phyloP scores from a whole-genome alignment of 805 yeast species.

The Yamadazyma akitaensis region DNA sequence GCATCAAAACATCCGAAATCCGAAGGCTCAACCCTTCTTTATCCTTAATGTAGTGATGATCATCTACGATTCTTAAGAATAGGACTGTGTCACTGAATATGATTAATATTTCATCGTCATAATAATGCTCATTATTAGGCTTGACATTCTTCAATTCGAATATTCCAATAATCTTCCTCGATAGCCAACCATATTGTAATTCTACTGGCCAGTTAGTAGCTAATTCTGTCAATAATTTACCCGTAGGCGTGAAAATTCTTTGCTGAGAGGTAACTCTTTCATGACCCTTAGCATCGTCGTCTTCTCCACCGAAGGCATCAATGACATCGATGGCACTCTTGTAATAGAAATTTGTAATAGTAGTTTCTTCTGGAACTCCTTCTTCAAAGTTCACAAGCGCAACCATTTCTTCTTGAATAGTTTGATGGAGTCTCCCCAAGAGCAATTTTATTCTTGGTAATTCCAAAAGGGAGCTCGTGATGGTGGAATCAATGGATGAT shows the following conservation, averaged over 20 bases:
- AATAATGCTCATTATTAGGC: conserved; percentile 13
- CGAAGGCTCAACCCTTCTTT: conserved; percentile 42
- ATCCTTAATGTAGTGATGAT: conserved; percentile 28
- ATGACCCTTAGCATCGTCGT: conserved; percentile 23
- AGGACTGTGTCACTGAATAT: conserved; percentile 79
- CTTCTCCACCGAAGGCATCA: conserved; percentile 71
- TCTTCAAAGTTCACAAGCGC: conserved; percentile 11
- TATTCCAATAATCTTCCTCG: conserved; percentile 80
- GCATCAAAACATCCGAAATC: conserved; percentile 81
- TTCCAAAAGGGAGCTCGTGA: conserved; percentile 64
- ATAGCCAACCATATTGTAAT: conserved; percentile 84
- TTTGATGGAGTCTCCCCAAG: conserved; percentile 52
- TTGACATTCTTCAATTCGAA: conserved; percentile 37
- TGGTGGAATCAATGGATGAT: conserved; percentile 40
- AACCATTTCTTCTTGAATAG: conserved; percentile 35
- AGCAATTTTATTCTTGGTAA: conserved; percentile 68
- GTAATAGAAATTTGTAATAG: conserved; percentile 40
- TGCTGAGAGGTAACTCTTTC: conserved; percentile 22
- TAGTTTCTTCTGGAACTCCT: conserved; percentile 15
- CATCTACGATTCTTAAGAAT: conserved; percentile 54
- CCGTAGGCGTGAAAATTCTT: conserved; percentile 85
- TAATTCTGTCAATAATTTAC: conserved; percentile 78
- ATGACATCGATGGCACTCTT: conserved; percentile 60
- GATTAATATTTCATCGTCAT: conserved; percentile 52
- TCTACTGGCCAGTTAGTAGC: conserved; percentile 87